Conservation (phyloP, 495 filamentous ascomycete species). For the Rusavskia elegans region DNA sequence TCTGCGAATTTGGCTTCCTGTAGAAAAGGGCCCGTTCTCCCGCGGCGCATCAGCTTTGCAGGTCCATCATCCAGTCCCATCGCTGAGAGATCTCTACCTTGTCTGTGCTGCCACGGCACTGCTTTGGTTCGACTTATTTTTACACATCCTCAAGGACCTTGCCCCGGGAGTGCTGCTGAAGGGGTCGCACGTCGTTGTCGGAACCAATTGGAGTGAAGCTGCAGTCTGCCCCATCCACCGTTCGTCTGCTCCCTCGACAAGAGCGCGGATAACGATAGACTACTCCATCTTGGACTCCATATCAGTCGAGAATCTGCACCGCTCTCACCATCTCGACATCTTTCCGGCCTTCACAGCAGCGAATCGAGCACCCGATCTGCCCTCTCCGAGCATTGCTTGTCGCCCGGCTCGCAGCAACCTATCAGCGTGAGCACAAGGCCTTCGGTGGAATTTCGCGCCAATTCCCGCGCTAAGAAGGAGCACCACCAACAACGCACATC, state of each 20-base stretch:
- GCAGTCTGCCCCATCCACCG: background rate
- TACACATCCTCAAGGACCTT: background rate
- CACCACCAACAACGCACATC: conserved; percentile 1
- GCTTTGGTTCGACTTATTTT: background rate
- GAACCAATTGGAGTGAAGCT: background rate
- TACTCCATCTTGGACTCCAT: too few species aligned
- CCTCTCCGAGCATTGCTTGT: background rate
- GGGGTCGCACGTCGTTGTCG: background rate
- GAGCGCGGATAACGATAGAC: background rate
- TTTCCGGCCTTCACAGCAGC: background rate
- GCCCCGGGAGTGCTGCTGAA: background rate
- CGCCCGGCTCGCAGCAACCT: background rate
- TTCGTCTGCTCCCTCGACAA: background rate
- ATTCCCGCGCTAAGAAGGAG: background rate
- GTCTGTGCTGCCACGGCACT: conserved; percentile 2
- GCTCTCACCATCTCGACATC: background rate
- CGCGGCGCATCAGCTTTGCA: conserved; percentile 7
- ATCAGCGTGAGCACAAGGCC: background rate
- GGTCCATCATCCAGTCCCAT: background rate
- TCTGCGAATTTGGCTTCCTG: conserved; percentile 3
- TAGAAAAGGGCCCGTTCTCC: conserved; percentile 8
- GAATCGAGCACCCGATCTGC: background rate
- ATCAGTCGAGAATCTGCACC: too few species aligned
- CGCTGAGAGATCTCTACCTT: background rate
- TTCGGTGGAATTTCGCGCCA: conserved; percentile 2